Evolutionary conservation across 164 flowering plant species (phyloP), one percentile per base, ranked within the genome.

Genomic region (Vitis amurensis): DNA sequence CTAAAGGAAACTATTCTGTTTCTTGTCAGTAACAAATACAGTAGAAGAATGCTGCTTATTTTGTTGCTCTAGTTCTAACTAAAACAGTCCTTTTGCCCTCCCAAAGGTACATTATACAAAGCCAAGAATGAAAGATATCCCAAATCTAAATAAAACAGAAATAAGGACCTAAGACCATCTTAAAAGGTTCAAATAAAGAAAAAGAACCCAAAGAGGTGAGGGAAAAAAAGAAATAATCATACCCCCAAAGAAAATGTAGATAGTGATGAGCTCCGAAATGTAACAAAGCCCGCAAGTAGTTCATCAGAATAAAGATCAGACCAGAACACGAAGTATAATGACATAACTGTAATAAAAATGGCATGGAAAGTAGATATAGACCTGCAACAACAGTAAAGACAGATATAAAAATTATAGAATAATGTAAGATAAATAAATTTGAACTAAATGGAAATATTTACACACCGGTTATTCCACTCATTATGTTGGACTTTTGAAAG

Each of bases 331-430:
- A 91, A 80, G 82, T 92, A 87, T 59, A 89, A 59, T 15, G 98
- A 85, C 75, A 82, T 75, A 49, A 59, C 47, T 48, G 96, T 70
- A 71, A 92, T 88, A 73, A 83, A 88, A 68, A 92, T 68, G 51
- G 98, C 98, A 85, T 92, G 98, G 51, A 86, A 29, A 17, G 98
- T 88, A 49, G 98, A 92, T 29, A 91, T 71, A 7, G 84, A 87
- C 70, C 96, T 92, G 91, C 83, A 86, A 12, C 70, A 76, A 53
- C 13, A 60, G 49, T 51, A 0, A 52, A 61, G 13, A 56, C 29
- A 66, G 2, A 31, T 23, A 62, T 3, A 30, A n/a, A 50, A 53
- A 12, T 19, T 59, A 27, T 67, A 14, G 9, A 44, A n/a, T 12
- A 55, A 44, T 11, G 30, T n/a, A 47, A 48, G 23, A 31, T 10